Percentiles rank a stretch among this genome's conserved stretches.
Evolutionary conservation across 306 rosid species (phyloP).

Genomic region (Prunus davidiana): DNA sequence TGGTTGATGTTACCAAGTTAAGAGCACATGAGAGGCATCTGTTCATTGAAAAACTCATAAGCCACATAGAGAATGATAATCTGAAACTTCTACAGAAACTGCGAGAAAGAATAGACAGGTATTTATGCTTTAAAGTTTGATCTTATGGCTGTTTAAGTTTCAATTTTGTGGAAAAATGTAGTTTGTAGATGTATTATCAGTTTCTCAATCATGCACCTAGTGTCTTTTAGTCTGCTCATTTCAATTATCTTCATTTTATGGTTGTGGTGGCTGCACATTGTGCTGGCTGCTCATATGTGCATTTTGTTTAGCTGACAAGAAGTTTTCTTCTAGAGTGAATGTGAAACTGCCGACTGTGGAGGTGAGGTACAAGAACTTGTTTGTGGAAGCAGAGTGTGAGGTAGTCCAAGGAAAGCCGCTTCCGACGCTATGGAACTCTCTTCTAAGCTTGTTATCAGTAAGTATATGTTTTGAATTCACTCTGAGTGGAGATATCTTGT

Average conservation of each 20-base stretch:
- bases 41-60: constrained; percentile 64
- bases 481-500: neutral
- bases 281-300: too few species aligned
- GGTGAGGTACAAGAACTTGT: constrained; percentile 59
- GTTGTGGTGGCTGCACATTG: too few species aligned
- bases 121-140: neutral
- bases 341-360: constrained; percentile 56
- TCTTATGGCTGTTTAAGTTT: neutral
- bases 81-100: constrained; percentile 48
- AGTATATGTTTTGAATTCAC: constrained; percentile 14
- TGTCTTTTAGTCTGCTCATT: too few species aligned
- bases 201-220: too few species aligned
- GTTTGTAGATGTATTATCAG: too few species aligned
- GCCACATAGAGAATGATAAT: constrained; percentile 63
- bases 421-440: constrained; percentile 66
- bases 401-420: constrained; percentile 62
- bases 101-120: constrained; percentile 52
- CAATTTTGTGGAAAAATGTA: neutral
- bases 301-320: neutral
- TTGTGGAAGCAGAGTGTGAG: constrained; percentile 58
- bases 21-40: constrained; percentile 48
- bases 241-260: too few species aligned
- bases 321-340: constrained; percentile 43
- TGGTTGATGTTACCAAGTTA: constrained; percentile 65
- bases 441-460: constrained; percentile 40